phyloP scores from a whole-genome alignment of 1,284 basidiomycete species.

The Microbotryomycetes sp. region DNA sequence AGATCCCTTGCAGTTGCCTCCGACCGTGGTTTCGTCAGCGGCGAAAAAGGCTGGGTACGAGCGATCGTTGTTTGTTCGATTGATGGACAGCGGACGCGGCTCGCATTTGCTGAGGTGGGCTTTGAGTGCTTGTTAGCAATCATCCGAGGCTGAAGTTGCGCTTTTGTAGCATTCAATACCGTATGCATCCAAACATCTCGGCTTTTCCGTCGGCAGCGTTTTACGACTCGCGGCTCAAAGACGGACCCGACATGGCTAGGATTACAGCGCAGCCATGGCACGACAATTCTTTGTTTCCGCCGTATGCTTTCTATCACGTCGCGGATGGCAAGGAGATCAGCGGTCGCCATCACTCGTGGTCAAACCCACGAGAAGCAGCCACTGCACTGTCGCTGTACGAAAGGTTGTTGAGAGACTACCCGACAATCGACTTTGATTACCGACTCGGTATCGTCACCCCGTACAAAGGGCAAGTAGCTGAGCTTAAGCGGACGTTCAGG shows the following conservation, averaged over 20 bases:
- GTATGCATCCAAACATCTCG: conserved; percentile 98
- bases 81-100: conserved; percentile 69
- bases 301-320: conserved; percentile 86
- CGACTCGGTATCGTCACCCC: conserved; percentile 87
- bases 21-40: conserved; percentile 86
- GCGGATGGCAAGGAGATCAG: conserved; percentile 41
- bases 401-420: conserved; percentile 61
- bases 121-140: background rate
- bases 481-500: conserved; percentile 65
- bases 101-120: conserved; percentile 78
- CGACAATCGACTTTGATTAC: conserved; percentile 47
- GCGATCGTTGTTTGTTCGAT: conserved; percentile 84
- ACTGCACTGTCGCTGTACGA: conserved; percentile 73
- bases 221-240: conserved; percentile 70
- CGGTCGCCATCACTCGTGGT: conserved; percentile 57
- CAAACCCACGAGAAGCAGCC: conserved; percentile 69
- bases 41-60: conserved; percentile 76
- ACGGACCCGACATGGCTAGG: conserved; percentile 80
- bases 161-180: conserved; percentile 79
- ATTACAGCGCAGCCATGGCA: conserved; percentile 89
- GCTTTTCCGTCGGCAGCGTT: conserved; percentile 81
- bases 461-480: conserved; percentile 84
- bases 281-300: conserved; percentile 64
- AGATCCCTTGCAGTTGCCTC: conserved; percentile 96
- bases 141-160: background rate